A percentile compares a stretch with the other conserved stretches of the same genome.
These are phyloP conservation scores for Neurospora cerealis DNA, from an alignment of 495 filamentous ascomycete species.

Conservation along the genomic window DNA sequence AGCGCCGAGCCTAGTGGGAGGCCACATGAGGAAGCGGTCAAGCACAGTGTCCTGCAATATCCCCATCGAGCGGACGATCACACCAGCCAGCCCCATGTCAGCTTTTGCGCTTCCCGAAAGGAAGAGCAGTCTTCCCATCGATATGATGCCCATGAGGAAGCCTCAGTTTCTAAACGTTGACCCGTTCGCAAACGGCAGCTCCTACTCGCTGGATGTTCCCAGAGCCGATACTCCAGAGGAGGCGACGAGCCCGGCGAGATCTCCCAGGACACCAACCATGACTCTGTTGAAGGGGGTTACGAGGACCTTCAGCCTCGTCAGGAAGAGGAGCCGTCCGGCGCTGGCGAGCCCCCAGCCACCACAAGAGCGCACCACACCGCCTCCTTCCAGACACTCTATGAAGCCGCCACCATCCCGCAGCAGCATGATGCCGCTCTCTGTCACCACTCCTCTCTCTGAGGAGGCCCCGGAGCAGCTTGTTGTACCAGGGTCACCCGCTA, in stretches of 20 bases:
- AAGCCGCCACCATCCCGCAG: not conserved
- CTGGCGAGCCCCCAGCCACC: conserved; percentile 16
- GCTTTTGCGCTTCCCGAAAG: conserved; percentile 13
- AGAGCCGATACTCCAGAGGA: conserved; percentile 12
- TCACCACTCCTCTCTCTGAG: not conserved
- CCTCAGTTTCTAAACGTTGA: conserved; percentile 38
- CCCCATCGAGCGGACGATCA: conserved; percentile 17
- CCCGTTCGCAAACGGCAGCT: conserved; percentile 31
- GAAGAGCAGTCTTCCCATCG: conserved; percentile 23
- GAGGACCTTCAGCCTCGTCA: conserved; percentile 33
- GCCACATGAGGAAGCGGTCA: conserved; percentile 11
- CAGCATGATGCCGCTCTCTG: not conserved
- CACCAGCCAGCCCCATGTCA: conserved; percentile 22
- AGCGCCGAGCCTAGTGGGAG: conserved; percentile 19
- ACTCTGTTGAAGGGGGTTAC: conserved; percentile 31
- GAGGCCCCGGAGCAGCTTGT: not conserved
- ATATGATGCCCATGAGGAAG: conserved; percentile 25
- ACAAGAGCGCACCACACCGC: not conserved
- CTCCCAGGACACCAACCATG: conserved; percentile 29
- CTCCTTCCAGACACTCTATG: not conserved
- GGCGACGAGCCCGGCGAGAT: conserved; percentile 11
- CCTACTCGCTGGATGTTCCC: conserved; percentile 25
- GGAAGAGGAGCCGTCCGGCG: conserved; percentile 36
- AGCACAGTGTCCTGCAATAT: conserved; percentile 15
- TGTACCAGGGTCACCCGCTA: not conserved